A percentile compares a stretch with the other conserved stretches of the same genome.
Evolutionary conservation across 176 grass and related monocot species (phyloP).

Genomic region (Rhynchospora pubera): DNA sequence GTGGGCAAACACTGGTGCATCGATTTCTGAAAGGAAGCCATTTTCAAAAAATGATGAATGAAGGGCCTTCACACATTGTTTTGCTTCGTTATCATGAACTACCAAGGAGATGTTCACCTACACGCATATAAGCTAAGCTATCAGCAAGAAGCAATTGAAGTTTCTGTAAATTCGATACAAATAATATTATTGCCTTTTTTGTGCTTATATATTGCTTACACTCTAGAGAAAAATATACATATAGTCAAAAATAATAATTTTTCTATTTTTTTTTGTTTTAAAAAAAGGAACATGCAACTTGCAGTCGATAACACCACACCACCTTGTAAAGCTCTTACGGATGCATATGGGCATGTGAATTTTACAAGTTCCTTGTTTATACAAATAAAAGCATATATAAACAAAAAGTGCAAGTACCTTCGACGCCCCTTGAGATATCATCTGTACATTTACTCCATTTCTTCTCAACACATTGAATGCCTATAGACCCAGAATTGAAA

Average conservation of each 20-base stretch:
- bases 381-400: not conserved
- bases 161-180: not conserved
- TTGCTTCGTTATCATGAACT: conserved; percentile 76
- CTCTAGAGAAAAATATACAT: not conserved
- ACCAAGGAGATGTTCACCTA: conserved; percentile 97
- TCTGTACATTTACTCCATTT: conserved; percentile 87
- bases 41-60: conserved; percentile 84
- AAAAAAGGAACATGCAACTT: no score
- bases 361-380: not conserved
- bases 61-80: conserved; percentile 67
- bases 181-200: not conserved
- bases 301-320: not conserved
- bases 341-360: not conserved
- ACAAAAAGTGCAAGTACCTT: conserved; percentile 41
- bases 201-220: not conserved
- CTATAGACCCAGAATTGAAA: conserved; percentile 23
- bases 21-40: conserved; percentile 58
- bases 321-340: not conserved
- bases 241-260: not conserved
- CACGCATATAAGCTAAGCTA: not conserved
- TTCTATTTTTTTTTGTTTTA: no score
- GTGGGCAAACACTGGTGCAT: conserved; percentile 27
- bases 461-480: conserved; percentile 75
- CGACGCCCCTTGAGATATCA: conserved; percentile 98
- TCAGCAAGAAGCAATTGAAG: not conserved